These are phyloP conservation scores for Termitomyces sp. DNA, from an alignment of 768 basidiomycete species.

Conservation along the genomic window DNA sequence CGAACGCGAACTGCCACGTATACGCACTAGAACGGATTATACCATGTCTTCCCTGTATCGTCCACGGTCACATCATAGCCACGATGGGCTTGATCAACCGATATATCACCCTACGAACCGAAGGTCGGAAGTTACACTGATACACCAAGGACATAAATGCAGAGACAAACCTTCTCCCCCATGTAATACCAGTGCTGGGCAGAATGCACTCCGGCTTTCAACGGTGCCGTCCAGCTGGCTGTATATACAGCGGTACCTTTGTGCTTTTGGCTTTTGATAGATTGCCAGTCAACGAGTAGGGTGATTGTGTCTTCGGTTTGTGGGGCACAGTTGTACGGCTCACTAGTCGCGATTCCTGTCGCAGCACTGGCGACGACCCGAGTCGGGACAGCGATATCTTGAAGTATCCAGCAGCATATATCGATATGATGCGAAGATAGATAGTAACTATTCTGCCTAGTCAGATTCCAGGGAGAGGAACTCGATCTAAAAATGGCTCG, in stretches of 20 bases:
- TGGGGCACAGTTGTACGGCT: conserved; percentile 81
- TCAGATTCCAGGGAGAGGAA: conserved; percentile 5
- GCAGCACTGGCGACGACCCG: conserved; percentile 89
- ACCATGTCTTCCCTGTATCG: conserved; percentile 78
- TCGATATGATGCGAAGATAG: conserved; percentile 94
- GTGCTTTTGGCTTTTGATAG: conserved; percentile 65
- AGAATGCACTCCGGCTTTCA: conserved; percentile 85
- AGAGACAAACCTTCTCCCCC: conserved; percentile 68
- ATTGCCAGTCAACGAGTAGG: conserved; percentile 91
- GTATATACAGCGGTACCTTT: conserved; percentile 88
- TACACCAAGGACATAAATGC: background rate
- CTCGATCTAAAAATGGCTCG: conserved; percentile 12
- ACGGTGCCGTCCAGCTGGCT: conserved; percentile 90
- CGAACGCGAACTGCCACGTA: background rate
- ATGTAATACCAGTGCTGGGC: conserved; percentile 95
- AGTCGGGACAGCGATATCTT: conserved; percentile 69
- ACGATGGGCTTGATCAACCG: conserved; percentile 89
- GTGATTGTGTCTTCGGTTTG: conserved; percentile 95
- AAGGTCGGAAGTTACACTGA: conserved; percentile 4
- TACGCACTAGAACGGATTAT: conserved; percentile 87
- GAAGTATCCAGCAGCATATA: conserved; percentile 81
- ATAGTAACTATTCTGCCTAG: conserved; percentile 60
- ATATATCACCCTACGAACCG: conserved; percentile 72
- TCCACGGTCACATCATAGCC: conserved; percentile 89
- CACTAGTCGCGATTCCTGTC: conserved; percentile 84